Base-by-base conservation (phyloP, 2,329 filamentous ascomycete species). In the Zasmidium cellare region DNA sequence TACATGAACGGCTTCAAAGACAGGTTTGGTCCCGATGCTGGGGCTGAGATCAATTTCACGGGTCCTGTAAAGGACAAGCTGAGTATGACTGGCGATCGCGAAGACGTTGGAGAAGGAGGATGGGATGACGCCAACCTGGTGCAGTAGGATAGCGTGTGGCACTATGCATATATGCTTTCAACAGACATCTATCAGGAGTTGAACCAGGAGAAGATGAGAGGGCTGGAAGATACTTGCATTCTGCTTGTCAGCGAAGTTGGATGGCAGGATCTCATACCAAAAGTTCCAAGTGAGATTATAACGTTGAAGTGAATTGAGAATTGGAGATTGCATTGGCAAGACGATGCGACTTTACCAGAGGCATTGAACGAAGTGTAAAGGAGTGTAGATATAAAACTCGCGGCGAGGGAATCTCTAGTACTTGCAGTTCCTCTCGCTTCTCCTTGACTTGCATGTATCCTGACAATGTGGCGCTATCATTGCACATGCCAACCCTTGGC, bases 1-100 rank as follows among this genome's bases (percentile, higher is more conserved):
- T 65, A 65, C 47, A 65, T 65, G 62, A 45, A 46, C 19, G 58
- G 57, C 16, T 63, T 65, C 46, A 65, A 65, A 24, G 12, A 53
- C 9, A 61, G 41, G 6, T 65, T 59, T 47, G 62, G 60, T 0
- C 47, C 49, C 11, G 41, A 58, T n/a, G 62, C 60, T 7, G 62
- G 62, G n/a, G 62, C 62, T 3, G 35, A 19, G 2, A 50, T 65
- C 6, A 59, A 61, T 44, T 65, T 65, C 46, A 63, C 61, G 58
- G 62, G 57, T 0, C 57, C 54, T 6, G 56, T 63, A 12, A 11
- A 54, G 16, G 45, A 46, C 14, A 48, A 44, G 6, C 11, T 56
- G 45, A n/a, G 47, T 6, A 19, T 25, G 20, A 31, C 51, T 2
- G 44, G 23, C 1, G n/a, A n/a, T n/a, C 46, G 23, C 9, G 23